Conservation (phyloP, 1,284 basidiomycete species). For the Ustilago vetiveriae region DNA sequence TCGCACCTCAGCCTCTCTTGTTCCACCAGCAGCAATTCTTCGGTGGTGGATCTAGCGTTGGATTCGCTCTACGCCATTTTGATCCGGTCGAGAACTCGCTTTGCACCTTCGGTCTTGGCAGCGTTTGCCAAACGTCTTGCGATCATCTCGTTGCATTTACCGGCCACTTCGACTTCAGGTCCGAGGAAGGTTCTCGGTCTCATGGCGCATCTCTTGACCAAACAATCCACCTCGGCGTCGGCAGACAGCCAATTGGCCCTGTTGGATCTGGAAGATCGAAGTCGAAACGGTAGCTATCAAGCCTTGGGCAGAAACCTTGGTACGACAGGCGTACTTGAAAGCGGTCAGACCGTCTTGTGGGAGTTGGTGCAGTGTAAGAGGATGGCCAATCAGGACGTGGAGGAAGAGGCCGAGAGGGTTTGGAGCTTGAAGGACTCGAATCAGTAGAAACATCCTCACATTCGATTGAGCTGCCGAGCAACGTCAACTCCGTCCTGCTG, state of each 20-base stretch:
- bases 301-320: slow-evolving; percentile 13
- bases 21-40: background rate
- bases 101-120: slow-evolving; percentile 76
- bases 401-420: slow-evolving; percentile 1
- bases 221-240: slow-evolving; percentile 8
- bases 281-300: slow-evolving; percentile 24
- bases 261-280: slow-evolving; percentile 31
- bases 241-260: slow-evolving; percentile 20
- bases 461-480: too few relatives aligned
- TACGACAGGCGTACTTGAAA: slow-evolving; percentile 11
- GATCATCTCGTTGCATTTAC: slow-evolving; percentile 25
- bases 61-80: slow-evolving; percentile 71
- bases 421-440: slow-evolving; percentile 27
- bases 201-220: slow-evolving; percentile 21
- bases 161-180: background rate
- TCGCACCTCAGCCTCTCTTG: slow-evolving; percentile 68
- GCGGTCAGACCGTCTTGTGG: slow-evolving; percentile 31
- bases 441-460: background rate
- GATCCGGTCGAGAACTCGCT: slow-evolving; percentile 78
- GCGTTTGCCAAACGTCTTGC: slow-evolving; percentile 85
- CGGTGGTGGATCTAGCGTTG: slow-evolving; percentile 26
- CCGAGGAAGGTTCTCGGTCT: slow-evolving; percentile 9
- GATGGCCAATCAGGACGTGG: slow-evolving; percentile 2
- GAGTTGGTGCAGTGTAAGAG: slow-evolving; percentile 10
- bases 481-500: too few relatives aligned